A percentile compares a stretch with the other conserved stretches of the same genome.
Evolutionary conservation across 345 rosid genomes (phyloP).

Genomic region (Psidium friedrichsthalianum): DNA sequence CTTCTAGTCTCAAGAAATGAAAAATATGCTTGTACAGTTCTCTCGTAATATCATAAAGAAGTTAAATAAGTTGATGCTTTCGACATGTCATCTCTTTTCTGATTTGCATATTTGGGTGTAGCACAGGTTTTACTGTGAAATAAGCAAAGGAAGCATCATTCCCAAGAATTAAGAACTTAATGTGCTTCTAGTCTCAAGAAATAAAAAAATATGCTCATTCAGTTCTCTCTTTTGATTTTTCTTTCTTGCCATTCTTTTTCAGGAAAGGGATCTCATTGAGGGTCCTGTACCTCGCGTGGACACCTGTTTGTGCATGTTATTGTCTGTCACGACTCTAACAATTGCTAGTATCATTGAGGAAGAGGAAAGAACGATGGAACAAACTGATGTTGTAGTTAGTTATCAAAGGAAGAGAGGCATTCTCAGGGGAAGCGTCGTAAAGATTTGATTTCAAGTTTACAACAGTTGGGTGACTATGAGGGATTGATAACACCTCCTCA

Average conservation of each 20-base stretch:
- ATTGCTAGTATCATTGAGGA: constrained; percentile 79
- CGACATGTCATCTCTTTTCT: not conserved
- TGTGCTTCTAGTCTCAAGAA: not conserved
- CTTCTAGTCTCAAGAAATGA: not conserved
- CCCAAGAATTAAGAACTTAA: not conserved
- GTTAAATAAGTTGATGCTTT: not conserved
- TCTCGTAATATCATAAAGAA: not conserved
- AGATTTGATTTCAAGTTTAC: constrained; percentile 69
- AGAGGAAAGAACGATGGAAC: constrained; percentile 68
- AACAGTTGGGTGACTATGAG: constrained; percentile 71
- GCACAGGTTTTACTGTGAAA: not conserved
- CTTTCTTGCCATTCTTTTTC: constrained; percentile 1
- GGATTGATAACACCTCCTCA: constrained; percentile 70
- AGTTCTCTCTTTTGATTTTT: not conserved
- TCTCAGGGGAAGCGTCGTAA: constrained; percentile 41
- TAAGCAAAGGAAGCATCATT: not conserved
- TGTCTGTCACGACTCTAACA: constrained; percentile 66
- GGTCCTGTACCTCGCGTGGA: constrained; percentile 89
- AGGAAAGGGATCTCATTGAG: constrained; percentile 91
- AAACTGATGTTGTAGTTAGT: constrained; percentile 23
- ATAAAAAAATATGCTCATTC: not conserved
- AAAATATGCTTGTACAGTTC: not conserved
- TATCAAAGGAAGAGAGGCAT: constrained; percentile 44
- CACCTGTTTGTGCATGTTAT: constrained; percentile 71
- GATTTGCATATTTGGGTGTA: not conserved